A percentile compares a stretch with the other conserved stretches of the same genome.
Conservation (phyloP, 768 basidiomycete genomes). For the Boletus pseudo-olivaceus region DNA sequence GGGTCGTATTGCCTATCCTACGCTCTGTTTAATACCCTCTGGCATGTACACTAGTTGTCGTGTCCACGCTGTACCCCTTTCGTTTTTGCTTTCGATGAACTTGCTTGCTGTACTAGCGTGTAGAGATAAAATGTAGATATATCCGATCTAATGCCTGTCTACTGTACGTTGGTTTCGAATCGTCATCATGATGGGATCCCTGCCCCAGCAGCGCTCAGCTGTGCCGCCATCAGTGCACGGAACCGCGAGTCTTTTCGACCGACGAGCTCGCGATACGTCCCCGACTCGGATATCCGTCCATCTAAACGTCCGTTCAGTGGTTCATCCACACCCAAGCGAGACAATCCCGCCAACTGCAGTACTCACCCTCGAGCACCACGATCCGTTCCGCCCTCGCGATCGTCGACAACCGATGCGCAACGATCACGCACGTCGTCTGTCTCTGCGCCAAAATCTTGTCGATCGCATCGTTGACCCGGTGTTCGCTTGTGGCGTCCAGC, state of each 20-base stretch:
- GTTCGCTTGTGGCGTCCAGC: conserved; percentile 85
- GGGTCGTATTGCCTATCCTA: neutral
- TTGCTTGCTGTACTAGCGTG: neutral
- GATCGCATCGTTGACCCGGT: conserved; percentile 81
- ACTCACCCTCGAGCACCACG: conserved; percentile 80
- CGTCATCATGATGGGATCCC: conserved; percentile 9
- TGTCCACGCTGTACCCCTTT: neutral
- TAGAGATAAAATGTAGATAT: neutral
- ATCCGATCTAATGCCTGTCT: conserved; percentile 4
- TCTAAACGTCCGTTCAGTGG: conserved; percentile 34
- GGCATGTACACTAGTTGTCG: conserved; percentile 4
- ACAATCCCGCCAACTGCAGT: too few species aligned
- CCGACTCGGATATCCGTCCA: conserved; percentile 78
- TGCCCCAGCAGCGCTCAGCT: conserved; percentile 52
- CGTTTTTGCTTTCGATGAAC: conserved; percentile 6
- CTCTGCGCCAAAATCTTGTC: conserved; percentile 78
- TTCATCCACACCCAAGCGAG: too few species aligned
- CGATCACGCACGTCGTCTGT: conserved; percentile 84
- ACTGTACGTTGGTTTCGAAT: neutral
- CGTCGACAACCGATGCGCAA: conserved; percentile 86
- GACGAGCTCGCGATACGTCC: conserved; percentile 78
- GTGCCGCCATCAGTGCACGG: conserved; percentile 85
- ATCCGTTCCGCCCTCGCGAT: conserved; percentile 89
- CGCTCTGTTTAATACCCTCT: conserved; percentile 2
- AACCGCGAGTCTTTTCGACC: conserved; percentile 72